phyloP scores from a whole-genome alignment of 192 early-diverging fungal species.

The Backusella psychrophila region DNA sequence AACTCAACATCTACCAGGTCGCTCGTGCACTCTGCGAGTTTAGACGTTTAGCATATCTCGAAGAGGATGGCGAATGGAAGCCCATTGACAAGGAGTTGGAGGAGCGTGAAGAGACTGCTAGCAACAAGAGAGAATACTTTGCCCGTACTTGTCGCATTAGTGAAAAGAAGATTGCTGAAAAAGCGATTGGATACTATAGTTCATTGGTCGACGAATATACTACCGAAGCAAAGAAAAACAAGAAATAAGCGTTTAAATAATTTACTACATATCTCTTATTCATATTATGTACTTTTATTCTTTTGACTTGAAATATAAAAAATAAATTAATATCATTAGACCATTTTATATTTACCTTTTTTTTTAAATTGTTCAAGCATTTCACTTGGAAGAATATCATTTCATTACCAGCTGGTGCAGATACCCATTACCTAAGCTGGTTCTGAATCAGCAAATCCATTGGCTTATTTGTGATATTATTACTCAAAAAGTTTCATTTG shows the following conservation, averaged over 20 bases:
- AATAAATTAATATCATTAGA: not conserved
- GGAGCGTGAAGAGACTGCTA: constrained; percentile 18
- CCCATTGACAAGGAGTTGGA: constrained; percentile 10
- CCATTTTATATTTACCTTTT: not conserved
- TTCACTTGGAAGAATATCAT: too few species aligned
- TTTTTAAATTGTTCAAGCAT: too few species aligned
- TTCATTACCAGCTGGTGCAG: too few species aligned
- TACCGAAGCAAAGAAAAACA: constrained; percentile 4
- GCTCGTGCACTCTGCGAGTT: constrained; percentile 15
- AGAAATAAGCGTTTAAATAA: not conserved
- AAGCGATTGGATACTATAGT: constrained; percentile 21
- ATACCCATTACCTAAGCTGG: too few species aligned
- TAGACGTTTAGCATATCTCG: constrained; percentile 16
- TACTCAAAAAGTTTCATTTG: too few species aligned
- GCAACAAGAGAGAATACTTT: constrained; percentile 18
- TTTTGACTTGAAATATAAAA: not conserved
- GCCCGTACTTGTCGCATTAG: constrained; percentile 33
- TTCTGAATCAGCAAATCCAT: too few species aligned
- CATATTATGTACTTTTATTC: not conserved
- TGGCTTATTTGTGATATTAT: too few species aligned
- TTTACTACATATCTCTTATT: not conserved
- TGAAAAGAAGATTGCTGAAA: constrained; percentile 34
- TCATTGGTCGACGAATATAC: constrained; percentile 10
- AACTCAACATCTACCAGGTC: constrained; percentile 29
- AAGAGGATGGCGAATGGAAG: constrained; percentile 3